Conservation (phyloP, 768 basidiomycete species). For the Trametes gibbosa region DNA sequence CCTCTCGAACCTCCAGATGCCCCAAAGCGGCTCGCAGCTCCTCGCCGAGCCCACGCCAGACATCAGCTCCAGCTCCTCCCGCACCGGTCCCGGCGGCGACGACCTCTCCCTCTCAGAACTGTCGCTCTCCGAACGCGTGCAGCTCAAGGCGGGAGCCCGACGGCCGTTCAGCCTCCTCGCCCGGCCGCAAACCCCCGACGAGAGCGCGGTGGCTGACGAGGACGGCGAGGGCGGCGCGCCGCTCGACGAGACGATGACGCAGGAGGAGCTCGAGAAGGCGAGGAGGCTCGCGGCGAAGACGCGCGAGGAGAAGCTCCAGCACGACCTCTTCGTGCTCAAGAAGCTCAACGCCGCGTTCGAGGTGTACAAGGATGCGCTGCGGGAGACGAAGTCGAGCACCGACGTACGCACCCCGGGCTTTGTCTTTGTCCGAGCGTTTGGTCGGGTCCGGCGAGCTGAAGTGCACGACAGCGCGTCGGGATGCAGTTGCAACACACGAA, state of each 20-base stretch:
- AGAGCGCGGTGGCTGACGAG: conserved; percentile 21
- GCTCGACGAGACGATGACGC: conserved; percentile 28
- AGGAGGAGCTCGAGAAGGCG: conserved; percentile 27
- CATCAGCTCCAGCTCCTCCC: conserved; percentile 24
- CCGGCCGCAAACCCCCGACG: conserved; percentile 21
- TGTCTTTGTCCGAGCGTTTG: not conserved
- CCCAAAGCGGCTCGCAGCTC: conserved; percentile 37
- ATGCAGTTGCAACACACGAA: conserved; percentile 70
- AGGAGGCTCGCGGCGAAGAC: conserved; percentile 32
- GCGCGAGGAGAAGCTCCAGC: conserved; percentile 72
- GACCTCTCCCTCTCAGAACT: conserved; percentile 61
- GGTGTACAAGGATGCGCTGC: conserved; percentile 64
- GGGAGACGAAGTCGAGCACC: conserved; percentile 62
- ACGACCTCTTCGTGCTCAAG: conserved; percentile 68
- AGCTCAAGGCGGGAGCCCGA: conserved; percentile 9
- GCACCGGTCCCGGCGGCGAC: conserved; percentile 43
- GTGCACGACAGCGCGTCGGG: conserved; percentile 49
- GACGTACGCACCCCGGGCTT: conserved; percentile 47
- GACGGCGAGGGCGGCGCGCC: conserved; percentile 16
- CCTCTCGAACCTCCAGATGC: conserved; percentile 26
- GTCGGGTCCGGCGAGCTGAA: not conserved
- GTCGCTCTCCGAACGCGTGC: conserved; percentile 37
- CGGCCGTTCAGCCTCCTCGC: conserved; percentile 34
- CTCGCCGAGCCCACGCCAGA: conserved; percentile 44
- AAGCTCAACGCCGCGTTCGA: conserved; percentile 73